Base-by-base conservation (phyloP, 2,329 filamentous ascomycete genomes). In the Sphaerulina vaccinii region DNA sequence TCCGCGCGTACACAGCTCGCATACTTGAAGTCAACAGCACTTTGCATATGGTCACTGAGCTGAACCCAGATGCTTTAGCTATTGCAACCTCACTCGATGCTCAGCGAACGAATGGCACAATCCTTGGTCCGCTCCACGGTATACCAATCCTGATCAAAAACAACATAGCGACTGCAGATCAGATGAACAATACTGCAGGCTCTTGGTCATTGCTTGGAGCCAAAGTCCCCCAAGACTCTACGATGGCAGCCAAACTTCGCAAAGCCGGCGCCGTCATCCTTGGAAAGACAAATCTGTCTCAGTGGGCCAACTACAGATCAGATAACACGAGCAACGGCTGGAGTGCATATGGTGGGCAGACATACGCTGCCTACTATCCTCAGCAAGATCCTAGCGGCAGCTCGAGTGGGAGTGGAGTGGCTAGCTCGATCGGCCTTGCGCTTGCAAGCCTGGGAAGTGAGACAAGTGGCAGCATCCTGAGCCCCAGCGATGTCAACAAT, bases 121-220 rank as follows among this genome's bases (percentile, higher is more conserved):
- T 72, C 15, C 65, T 76, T 44, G 76, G 79, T 0, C 80, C 81
- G 2, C 71, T 86, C 0, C 82, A 87, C 62, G 84, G 84, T 5
- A 75, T 87, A 3, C 84, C 84, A 0, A 78, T 87, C 19, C 68
- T 86, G 4, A 73, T 87, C 69, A 87, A 87, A 66, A 80, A 85
- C 68, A 85, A 84, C 62, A 85, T 87, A 42, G 83, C 79, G 11
- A 86, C 83, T 0, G 65, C 69, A 2, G 83, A 86, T 62, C 65
- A 73, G 52, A 83, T 86, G 81, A 78, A 82, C 61, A 86, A 81
- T 56, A 83, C 80, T 1, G 77, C 83, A 2, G 85, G 85, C 2
- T 88, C 84, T 0, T 85, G 77, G 55, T 78, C 82, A 1, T 72
- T 88, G 0, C 62, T 83, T 0, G 82, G 83, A 0, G 78, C 83